Evolutionary conservation across 768 basidiomycete species (phyloP).

Genomic region (Boletus subcaerulescens): DNA sequence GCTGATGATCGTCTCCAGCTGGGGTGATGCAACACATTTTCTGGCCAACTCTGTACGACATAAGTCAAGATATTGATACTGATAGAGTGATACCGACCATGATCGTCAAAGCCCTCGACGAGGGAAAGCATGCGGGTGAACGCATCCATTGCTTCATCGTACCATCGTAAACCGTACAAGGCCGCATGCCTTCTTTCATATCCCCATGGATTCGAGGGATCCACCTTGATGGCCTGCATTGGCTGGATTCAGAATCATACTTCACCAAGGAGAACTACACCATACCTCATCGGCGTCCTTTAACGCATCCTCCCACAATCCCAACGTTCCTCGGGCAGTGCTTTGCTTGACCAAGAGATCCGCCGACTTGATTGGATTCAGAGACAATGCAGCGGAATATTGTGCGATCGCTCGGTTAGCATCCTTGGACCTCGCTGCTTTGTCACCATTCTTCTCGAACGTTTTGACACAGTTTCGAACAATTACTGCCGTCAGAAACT

Average conservation of each 20-base stretch:
- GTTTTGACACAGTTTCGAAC: too few relatives aligned
- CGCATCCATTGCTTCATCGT: neutral
- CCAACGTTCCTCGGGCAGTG: too few relatives aligned
- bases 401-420: too few relatives aligned
- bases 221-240: neutral
- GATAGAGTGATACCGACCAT: neutral
- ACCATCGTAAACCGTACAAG: neutral
- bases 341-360: too few relatives aligned
- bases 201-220: neutral
- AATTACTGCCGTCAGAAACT: too few relatives aligned
- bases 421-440: too few relatives aligned
- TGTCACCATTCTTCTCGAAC: too few relatives aligned
- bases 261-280: neutral
- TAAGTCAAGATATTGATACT: neutral
- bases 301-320: slow-evolving; percentile 9
- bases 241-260: neutral
- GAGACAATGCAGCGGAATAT: too few relatives aligned
- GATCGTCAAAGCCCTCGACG: neutral
- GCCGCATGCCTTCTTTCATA: slow-evolving; percentile 2
- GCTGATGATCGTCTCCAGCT: neutral
- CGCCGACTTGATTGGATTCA: too few relatives aligned
- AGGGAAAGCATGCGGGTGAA: neutral
- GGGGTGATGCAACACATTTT: neutral
- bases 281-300: slow-evolving; percentile 13
- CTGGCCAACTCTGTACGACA: neutral